These are phyloP conservation scores for Chlorella sp. DNA, from an alignment of 139 green algal genomes.

Conservation along the genomic window DNA sequence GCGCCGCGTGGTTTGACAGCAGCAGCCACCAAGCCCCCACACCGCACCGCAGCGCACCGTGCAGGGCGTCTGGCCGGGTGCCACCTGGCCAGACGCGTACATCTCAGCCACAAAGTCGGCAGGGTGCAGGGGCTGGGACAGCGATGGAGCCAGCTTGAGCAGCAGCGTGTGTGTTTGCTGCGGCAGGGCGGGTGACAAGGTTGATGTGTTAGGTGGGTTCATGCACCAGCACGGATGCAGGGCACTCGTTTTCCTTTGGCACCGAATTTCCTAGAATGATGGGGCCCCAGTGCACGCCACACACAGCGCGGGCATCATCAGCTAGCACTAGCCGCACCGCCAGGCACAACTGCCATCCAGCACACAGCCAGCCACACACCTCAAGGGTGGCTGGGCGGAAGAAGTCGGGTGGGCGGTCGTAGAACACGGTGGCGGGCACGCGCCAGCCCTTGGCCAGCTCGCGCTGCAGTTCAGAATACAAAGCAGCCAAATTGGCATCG, in stretches of 20 bases:
- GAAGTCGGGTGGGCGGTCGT: constrained; percentile 83
- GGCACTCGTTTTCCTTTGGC: background rate
- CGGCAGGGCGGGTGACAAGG: background rate
- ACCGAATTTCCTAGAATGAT: background rate
- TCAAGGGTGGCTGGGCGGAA: constrained; percentile 66
- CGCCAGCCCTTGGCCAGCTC: constrained; percentile 76
- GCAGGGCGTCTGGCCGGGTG: constrained; percentile 33
- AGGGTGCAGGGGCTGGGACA: constrained; percentile 39
- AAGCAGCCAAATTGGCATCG: too few species aligned
- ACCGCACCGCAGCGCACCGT: constrained; percentile 1
- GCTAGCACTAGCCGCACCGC: background rate
- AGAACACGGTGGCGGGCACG: constrained; percentile 82
- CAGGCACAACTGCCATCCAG: too few species aligned
- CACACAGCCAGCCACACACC: constrained; percentile 3
- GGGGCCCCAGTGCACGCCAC: background rate
- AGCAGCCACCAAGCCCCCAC: too few species aligned
- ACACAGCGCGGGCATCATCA: background rate
- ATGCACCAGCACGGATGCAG: background rate
- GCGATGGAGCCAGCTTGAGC: constrained; percentile 27
- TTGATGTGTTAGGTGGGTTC: background rate
- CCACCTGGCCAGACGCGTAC: background rate
- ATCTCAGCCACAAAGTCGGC: constrained; percentile 35
- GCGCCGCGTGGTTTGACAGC: too few species aligned
- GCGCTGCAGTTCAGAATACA: too few species aligned
- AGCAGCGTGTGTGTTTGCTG: constrained; percentile 52